Evolutionary conservation across 2,329 filamentous ascomycete genomes (phyloP).

Genomic region (Aureobasidium sp.): DNA sequence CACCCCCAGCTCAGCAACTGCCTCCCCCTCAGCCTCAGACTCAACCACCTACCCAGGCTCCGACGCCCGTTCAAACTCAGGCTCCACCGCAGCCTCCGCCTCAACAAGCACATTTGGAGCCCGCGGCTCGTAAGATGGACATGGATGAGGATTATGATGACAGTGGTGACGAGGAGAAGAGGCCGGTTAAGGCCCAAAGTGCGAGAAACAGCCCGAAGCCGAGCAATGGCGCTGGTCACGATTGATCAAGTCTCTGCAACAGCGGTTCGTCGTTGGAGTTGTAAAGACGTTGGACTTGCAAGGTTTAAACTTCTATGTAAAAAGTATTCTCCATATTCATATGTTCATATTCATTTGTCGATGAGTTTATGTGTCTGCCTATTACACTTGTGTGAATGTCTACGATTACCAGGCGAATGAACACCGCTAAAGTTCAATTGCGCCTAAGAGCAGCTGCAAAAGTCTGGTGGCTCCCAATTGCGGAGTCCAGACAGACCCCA

Average conservation of each 20-base stretch:
- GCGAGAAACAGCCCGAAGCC: constrained; percentile 34
- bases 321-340: background rate
- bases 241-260: background rate
- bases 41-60: constrained; percentile 33
- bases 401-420: too few relatives aligned
- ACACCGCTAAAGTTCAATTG: too few relatives aligned
- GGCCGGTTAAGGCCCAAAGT: constrained; percentile 36
- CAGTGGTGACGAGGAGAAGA: constrained; percentile 74
- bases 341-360: background rate
- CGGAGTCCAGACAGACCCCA: too few relatives aligned
- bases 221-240: constrained; percentile 6
- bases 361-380: too few relatives aligned
- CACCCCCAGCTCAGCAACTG: constrained; percentile 37
- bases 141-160: constrained; percentile 98
- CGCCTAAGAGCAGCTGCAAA: too few relatives aligned
- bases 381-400: too few relatives aligned
- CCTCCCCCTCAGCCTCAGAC: constrained; percentile 41
- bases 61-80: constrained; percentile 34
- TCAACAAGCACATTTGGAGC: constrained; percentile 50
- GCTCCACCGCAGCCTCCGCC: constrained; percentile 7
- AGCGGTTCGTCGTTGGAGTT: background rate
- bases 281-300: background rate
- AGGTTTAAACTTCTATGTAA: background rate
- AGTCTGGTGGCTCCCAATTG: too few relatives aligned
- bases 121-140: constrained; percentile 89